A percentile compares a stretch with the other conserved stretches of the same genome.
Conservation (phyloP, 2,329 filamentous ascomycete genomes). For the Remersonia thermophila region DNA sequence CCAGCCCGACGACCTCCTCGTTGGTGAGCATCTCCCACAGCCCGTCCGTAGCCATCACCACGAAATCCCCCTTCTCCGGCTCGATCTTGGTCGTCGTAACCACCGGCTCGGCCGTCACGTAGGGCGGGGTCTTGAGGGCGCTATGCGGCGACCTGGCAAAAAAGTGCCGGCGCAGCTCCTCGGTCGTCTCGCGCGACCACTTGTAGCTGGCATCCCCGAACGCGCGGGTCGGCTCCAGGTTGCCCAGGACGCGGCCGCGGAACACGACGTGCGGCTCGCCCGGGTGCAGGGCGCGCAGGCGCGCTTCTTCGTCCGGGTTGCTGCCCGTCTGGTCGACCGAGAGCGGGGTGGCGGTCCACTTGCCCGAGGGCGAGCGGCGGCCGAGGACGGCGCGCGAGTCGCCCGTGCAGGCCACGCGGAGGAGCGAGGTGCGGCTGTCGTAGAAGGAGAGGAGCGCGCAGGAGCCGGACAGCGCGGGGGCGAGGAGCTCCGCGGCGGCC, state of each 20-base stretch:
- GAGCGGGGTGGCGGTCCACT: constrained; percentile 83
- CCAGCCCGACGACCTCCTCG: constrained; percentile 91
- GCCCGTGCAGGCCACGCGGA: constrained; percentile 90
- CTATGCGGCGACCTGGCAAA: constrained; percentile 71
- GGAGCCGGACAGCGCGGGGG: constrained; percentile 89
- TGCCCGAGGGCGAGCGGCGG: constrained; percentile 62
- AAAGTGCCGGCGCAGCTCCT: constrained; percentile 71
- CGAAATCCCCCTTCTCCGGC: constrained; percentile 81
- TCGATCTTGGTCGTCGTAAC: constrained; percentile 87
- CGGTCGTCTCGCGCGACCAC: constrained; percentile 77
- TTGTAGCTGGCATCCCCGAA: constrained; percentile 98
- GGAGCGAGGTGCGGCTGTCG: constrained; percentile 71
- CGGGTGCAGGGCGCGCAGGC: constrained; percentile 76
- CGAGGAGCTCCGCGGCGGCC: constrained; percentile 82
- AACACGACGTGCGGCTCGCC: constrained; percentile 77
- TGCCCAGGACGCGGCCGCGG: constrained; percentile 82
- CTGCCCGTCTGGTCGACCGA: constrained; percentile 90
- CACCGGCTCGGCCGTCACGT: constrained; percentile 91
- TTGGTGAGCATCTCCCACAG: constrained; percentile 99
- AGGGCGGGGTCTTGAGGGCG: constrained; percentile 79
- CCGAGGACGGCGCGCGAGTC: constrained; percentile 93
- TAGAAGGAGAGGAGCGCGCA: constrained; percentile 96
- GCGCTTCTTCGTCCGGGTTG: constrained; percentile 71
- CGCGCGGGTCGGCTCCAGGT: constrained; percentile 81
- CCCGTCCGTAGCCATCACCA: constrained; percentile 92